A percentile compares a stretch with the other conserved stretches of the same genome.
Evolutionary conservation across 129 eudicot genomes (phyloP).

Genomic region (Erigeron canadensis): DNA sequence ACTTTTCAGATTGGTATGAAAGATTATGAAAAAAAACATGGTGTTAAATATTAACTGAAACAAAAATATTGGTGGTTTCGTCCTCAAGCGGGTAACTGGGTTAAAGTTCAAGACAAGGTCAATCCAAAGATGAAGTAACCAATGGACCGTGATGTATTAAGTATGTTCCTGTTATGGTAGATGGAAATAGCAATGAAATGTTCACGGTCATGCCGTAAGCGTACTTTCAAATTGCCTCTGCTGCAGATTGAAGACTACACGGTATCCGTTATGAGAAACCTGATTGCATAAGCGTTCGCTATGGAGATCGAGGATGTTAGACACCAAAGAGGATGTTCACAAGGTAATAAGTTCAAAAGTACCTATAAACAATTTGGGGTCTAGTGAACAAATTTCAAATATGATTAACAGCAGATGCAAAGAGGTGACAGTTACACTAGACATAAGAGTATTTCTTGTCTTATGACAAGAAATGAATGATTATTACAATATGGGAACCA

Average conservation of each 20-base stretch:
- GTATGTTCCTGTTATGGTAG: too few species aligned
- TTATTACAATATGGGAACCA: neutral
- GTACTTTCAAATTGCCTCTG: too few species aligned
- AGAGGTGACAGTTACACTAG: neutral
- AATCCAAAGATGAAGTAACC: too few species aligned
- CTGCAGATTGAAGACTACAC: too few species aligned
- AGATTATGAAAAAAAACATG: neutral
- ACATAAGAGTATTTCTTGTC: too few species aligned
- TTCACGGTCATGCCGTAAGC: too few species aligned
- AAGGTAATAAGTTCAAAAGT: conserved; percentile 7
- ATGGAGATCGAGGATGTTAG: conserved; percentile 9
- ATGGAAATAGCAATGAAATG: too few species aligned
- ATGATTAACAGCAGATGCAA: conserved; percentile 16
- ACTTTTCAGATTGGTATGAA: neutral
- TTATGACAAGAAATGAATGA: neutral
- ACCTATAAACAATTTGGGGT: neutral
- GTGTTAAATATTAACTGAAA: conserved; percentile 11
- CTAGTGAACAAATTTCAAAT: neutral
- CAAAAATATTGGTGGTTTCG: conserved; percentile 8
- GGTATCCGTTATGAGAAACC: too few species aligned
- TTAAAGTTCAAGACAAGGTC: too few species aligned
- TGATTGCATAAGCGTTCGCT: conserved; percentile 11
- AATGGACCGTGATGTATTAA: too few species aligned
- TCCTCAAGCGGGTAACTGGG: too few species aligned
- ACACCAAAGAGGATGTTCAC: conserved; percentile 1